Evolutionary conservation across 2,329 filamentous ascomycete species (phyloP).

Genomic region (Lasiodiplodia theobromae): DNA sequence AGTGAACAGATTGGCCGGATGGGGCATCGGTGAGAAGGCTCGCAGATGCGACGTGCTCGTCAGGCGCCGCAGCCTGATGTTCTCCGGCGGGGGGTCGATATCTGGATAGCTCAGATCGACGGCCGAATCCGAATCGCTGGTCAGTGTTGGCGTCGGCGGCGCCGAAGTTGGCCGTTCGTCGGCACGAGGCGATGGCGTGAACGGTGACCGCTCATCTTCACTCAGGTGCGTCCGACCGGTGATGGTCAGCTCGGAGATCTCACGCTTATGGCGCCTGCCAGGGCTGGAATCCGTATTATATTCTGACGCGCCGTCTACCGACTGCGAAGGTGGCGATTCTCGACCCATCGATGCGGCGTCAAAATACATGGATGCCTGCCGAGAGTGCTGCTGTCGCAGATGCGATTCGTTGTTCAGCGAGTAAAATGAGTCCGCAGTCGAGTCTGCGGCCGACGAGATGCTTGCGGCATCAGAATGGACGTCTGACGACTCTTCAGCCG

Average conservation of each 20-base stretch:
- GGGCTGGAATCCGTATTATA: slow-evolving; percentile 13
- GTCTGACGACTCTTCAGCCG: slow-evolving; percentile 19
- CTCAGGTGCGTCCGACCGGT: slow-evolving; percentile 35
- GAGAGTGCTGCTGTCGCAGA: not conserved
- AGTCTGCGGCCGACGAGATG: slow-evolving; percentile 45
- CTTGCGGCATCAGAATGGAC: slow-evolving; percentile 39
- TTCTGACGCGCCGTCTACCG: slow-evolving; percentile 13
- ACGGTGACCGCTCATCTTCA: slow-evolving; percentile 28
- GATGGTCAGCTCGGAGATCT: slow-evolving; percentile 47
- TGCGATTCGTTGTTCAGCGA: slow-evolving; percentile 36
- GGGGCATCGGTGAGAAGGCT: slow-evolving; percentile 71
- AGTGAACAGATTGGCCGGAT: slow-evolving; percentile 70
- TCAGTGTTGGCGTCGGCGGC: slow-evolving; percentile 55
- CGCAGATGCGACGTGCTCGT: slow-evolving; percentile 63
- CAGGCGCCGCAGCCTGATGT: slow-evolving; percentile 46
- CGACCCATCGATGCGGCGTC: slow-evolving; percentile 21
- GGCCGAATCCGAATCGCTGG: slow-evolving; percentile 50
- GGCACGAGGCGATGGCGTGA: slow-evolving; percentile 27
- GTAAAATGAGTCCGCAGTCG: slow-evolving; percentile 48
- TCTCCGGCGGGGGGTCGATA: slow-evolving; percentile 49
- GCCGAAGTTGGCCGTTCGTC: slow-evolving; percentile 40
- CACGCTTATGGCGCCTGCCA: slow-evolving; percentile 41
- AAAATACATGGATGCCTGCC: slow-evolving; percentile 22
- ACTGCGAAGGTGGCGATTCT: slow-evolving; percentile 4
- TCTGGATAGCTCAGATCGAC: slow-evolving; percentile 48